Base-by-base conservation (phyloP, 345 rosid genomes). In the Arabidopsis arenosa region DNA sequence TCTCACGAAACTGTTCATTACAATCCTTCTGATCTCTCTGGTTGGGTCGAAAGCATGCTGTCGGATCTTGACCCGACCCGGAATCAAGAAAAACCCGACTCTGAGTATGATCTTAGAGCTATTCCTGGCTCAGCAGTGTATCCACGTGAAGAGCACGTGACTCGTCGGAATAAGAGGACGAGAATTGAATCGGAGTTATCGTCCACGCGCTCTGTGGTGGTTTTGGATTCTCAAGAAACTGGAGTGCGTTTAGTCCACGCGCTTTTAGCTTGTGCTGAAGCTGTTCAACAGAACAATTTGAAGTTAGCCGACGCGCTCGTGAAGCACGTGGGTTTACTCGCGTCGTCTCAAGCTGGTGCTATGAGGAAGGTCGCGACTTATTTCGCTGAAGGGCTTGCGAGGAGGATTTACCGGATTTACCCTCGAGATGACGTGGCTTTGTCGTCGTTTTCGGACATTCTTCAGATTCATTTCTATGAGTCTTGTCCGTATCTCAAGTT, bases 331-430 rank as follows among this genome's bases (percentile, higher is more conserved):
- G 88, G 94, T 0, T 49, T 85, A n/a, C 88, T 90, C 3, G 94
- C 98, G 4, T 74, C 76, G 1, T 85, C 96, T 23, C 98, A 93
- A 61, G 80, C 84, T 9, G 96, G 98, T 0, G 90, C 97, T 18
- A 91, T 93, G 97, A 79, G 93, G 39, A 93, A 91, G 75, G 97
- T 93, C n/a, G 98, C 97, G 5, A 91, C 89, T 28, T 90, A 89
- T 77, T 93, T 93, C 76, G 96, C 98, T 0, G 89, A 86, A 70
- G 97, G 91, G 4, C 80, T 93, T 1, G 96, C 97, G 40, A 82
- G 96, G 0, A 82, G 90, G 79, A 93, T 93, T 32, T 93, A 90
- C 82, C 68, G 76, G 39, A 72, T 91, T 43, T 85, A 73, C 79
- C 98, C 97, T 7, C 82, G 73, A 30, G 86, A 79, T 6, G 58